Base-by-base conservation (phyloP, 148 eudicot species). In the Dianthus caryophyllus region DNA sequence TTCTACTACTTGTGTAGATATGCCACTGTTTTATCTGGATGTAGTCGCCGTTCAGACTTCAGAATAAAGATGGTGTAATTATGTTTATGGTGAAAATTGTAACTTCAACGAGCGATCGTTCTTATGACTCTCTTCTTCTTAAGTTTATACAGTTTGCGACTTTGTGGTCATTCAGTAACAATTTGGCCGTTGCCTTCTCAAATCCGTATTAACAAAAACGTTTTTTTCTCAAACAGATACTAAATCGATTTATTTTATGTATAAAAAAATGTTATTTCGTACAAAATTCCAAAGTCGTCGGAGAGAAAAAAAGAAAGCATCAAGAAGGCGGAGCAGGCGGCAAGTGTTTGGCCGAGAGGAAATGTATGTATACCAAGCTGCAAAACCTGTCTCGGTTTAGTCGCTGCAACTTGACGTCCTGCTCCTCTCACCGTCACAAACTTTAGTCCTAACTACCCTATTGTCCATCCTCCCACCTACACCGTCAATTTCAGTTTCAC, bases 391-490 rank as follows among this genome's bases (percentile, higher is more conserved):
- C 65, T 70, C 12, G 88, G 88, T 72, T 82, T 85, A 41, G 77
- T 80, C 9, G 88, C 82, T 2, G 91, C 86, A 75, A 86, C 84
- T 66, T 82, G 83, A 67, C 84, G 91, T 51, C 91, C 91, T 0
- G 91, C 77, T 24, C 88, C 91, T 51, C 91, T 80, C 5, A 86
- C 65, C 0, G 84, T 86, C 12, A 84, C 91, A 49, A 80, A 84
- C n/a, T 63, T 80, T 44, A 86, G 47, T 49, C 86, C 86, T 61
- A 81, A 77, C 22, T 91, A 91, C 51, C 33, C 79, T 7, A 91
- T 56, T 2, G 87, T 82, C 97, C 97, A 88, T 36, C 97, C 97
- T 54, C 91, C 97, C 31, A 88, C 97, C 97, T 87, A 65, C 0
- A 46, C 1, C 6, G 17, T 4, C 10, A 41, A 41, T 41, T 9